Percentiles rank a stretch among this genome's conserved stretches.
These are phyloP conservation scores for Penicillium cataractarum DNA, from an alignment of 495 filamentous ascomycete species.

Conservation along the genomic window DNA sequence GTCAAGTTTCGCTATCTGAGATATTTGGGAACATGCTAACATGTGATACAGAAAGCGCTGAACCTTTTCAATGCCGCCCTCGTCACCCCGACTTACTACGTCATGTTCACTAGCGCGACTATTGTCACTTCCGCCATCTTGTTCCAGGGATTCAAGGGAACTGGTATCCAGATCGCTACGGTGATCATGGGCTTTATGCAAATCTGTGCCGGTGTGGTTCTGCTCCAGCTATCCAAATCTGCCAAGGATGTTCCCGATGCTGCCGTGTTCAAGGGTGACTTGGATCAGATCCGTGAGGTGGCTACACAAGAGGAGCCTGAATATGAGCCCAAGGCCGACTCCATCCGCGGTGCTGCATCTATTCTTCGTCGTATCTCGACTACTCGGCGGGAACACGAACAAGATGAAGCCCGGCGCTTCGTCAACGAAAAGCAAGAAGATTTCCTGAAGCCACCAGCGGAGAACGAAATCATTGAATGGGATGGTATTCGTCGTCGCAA, in stretches of 20 bases:
- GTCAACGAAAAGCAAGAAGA: slow-evolving; percentile 76
- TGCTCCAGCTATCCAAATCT: slow-evolving; percentile 96
- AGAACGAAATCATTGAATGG: slow-evolving; percentile 85
- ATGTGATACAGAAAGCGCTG: slow-evolving; percentile 82
- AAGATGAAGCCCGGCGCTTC: slow-evolving; percentile 77
- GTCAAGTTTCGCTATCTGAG: slow-evolving; percentile 29
- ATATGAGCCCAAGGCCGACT: slow-evolving; percentile 93
- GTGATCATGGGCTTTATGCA: slow-evolving; percentile 92
- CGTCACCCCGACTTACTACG: slow-evolving; percentile 97
- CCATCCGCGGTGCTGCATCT: slow-evolving; percentile 88
- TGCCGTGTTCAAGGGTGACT: slow-evolving; percentile 88
- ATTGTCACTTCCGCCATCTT: slow-evolving; percentile 92
- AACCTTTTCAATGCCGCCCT: slow-evolving; percentile 97
- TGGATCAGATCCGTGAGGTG: slow-evolving; percentile 93
- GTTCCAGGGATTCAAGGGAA: slow-evolving; percentile 93
- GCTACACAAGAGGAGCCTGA: slow-evolving; percentile 94
- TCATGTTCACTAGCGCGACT: slow-evolving; percentile 93
- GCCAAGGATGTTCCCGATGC: slow-evolving; percentile 96
- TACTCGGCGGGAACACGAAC: slow-evolving; percentile 75
- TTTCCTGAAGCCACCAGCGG: slow-evolving; percentile 69
- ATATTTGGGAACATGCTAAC: slow-evolving; percentile 28
- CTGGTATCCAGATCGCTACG: slow-evolving; percentile 76
- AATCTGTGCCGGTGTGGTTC: slow-evolving; percentile 94
- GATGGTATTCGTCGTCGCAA: slow-evolving; percentile 86
- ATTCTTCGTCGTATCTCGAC: slow-evolving; percentile 84